phyloP scores from a whole-genome alignment of 352 stramenopile genomes.

The Globisporangium spiculum region DNA sequence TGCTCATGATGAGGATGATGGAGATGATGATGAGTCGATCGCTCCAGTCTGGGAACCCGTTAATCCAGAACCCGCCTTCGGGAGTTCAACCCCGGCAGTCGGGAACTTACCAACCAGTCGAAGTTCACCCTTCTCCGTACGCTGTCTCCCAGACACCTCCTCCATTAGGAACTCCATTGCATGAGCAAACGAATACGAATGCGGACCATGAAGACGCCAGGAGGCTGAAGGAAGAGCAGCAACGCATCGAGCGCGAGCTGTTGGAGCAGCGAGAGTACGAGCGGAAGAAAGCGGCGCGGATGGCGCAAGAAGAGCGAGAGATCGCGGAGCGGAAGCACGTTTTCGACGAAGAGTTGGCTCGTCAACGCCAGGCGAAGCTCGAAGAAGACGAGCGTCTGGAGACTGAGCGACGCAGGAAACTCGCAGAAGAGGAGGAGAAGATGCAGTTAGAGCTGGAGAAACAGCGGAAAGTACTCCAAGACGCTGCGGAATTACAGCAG shows the following conservation, averaged over 20 bases:
- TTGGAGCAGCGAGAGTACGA: constrained; percentile 54
- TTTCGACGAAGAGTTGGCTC: constrained; percentile 48
- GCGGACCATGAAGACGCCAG: constrained; percentile 8
- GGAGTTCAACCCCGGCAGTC: background rate
- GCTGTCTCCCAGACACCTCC: background rate
- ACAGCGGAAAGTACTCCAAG: constrained; percentile 35
- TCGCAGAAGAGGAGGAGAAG: constrained; percentile 31
- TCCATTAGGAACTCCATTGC: background rate
- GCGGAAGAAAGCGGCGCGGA: constrained; percentile 29
- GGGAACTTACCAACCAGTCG: background rate
- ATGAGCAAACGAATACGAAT: background rate
- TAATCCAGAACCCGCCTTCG: background rate
- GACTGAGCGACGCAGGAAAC: constrained; percentile 21
- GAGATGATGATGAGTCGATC: constrained; percentile 55
- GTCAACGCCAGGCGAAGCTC: constrained; percentile 27
- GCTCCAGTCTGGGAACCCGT: constrained; percentile 17
- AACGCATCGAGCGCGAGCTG: constrained; percentile 40
- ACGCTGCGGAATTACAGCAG: constrained; percentile 28
- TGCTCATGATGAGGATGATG: constrained; percentile 67
- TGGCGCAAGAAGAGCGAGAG: constrained; percentile 39
- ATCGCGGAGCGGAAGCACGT: constrained; percentile 29
- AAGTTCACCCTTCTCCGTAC: background rate
- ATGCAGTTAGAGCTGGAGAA: constrained; percentile 31
- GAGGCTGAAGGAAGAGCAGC: constrained; percentile 33
- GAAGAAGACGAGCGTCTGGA: constrained; percentile 39